Percentiles rank a stretch among this genome's conserved stretches.
Conservation (phyloP, 192 early-diverging fungal species). For the Phycomyces nitens region DNA sequence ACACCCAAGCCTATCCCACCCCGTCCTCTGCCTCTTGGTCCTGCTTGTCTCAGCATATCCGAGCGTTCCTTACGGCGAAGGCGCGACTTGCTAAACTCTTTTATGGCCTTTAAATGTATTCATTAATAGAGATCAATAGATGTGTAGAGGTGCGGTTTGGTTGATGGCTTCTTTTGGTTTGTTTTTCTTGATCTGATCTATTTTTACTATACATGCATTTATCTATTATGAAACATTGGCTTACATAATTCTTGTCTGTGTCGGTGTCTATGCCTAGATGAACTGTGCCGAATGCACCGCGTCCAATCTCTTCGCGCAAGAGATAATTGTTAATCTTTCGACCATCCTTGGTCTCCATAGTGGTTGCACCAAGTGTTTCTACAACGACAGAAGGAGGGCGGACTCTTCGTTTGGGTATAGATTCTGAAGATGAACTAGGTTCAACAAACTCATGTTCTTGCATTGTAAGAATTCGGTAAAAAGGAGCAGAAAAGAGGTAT, state of each 20-base stretch:
- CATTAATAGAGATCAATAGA: too few species aligned
- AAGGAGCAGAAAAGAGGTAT: too few species aligned
- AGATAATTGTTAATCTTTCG: slow-evolving; percentile 81
- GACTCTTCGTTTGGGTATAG: slow-evolving; percentile 2
- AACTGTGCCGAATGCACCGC: slow-evolving; percentile 89
- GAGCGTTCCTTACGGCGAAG: slow-evolving; percentile 69
- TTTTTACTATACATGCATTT: too few species aligned
- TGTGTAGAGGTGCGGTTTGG: too few species aligned
- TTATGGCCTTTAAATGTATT: slow-evolving; percentile 88
- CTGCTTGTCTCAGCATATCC: slow-evolving; percentile 40
- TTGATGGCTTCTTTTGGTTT: background rate
- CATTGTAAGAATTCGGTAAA: too few species aligned
- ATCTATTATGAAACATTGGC: slow-evolving; percentile 7
- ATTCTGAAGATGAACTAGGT: background rate
- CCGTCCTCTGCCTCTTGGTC: slow-evolving; percentile 52
- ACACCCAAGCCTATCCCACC: slow-evolving; percentile 52
- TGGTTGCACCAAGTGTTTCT: slow-evolving; percentile 55
- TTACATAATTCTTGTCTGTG: slow-evolving; percentile 56
- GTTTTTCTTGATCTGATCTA: background rate
- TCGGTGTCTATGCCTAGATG: slow-evolving; percentile 62
- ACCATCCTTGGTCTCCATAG: slow-evolving; percentile 69
- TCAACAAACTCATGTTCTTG: too few species aligned
- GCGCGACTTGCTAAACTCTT: slow-evolving; percentile 89
- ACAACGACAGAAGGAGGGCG: slow-evolving; percentile 37
- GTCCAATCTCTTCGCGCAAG: slow-evolving; percentile 73